Evolutionary conservation across 192 early-diverging fungal genomes (phyloP), one percentile per base, ranked within the genome.

Genomic region (Backusella luteola): DNA sequence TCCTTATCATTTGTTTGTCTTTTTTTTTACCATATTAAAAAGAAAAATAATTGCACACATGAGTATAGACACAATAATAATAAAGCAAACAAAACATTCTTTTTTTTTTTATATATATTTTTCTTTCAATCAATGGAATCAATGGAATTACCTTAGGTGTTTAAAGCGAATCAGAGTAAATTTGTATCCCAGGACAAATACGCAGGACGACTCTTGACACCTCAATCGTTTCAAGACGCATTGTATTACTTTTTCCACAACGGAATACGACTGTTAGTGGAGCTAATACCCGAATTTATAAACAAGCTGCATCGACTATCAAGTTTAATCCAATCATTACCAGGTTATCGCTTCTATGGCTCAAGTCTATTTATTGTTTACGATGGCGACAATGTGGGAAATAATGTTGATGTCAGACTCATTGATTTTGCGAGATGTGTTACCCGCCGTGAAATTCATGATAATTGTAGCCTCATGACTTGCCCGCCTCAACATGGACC

Each of bases 351-450:
- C 9, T 99, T 99, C 76, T 99, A 96, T 81, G 93, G 92, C 12
- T 92, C 90, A 39, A 95, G 93, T 79, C 83, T 99, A 34, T 80
- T 99, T 74, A 89, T 99, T n/a, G 88, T 98, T 36, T 99, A 99
- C 77, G 96, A 99, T 66, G 97, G 95, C 76, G 3, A 12, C 9
- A 42, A 21, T 56, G 21, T 66, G 21, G 29, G 56, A 9, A 67
- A 75, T 32, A 87, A 88, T n/a, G 90, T 93, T 19, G 91, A 96
- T 76, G 81, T 99, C 34, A 90, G 90, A 70, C 93, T 99, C 81
- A 99, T 99, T 76, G 97, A 99, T 84, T 99, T 98, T 84, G 93
- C 95, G 7, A 91, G 97, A 73, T 95, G 94, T 76, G 90, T 94
- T 3, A 88, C 90, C 4, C 86, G 85, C 12, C 77, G 77, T 26